Percentiles rank a stretch among this genome's conserved stretches.
Conservation (phyloP, 2,329 filamentous ascomycete genomes). For the Blumeriella jaapii region DNA sequence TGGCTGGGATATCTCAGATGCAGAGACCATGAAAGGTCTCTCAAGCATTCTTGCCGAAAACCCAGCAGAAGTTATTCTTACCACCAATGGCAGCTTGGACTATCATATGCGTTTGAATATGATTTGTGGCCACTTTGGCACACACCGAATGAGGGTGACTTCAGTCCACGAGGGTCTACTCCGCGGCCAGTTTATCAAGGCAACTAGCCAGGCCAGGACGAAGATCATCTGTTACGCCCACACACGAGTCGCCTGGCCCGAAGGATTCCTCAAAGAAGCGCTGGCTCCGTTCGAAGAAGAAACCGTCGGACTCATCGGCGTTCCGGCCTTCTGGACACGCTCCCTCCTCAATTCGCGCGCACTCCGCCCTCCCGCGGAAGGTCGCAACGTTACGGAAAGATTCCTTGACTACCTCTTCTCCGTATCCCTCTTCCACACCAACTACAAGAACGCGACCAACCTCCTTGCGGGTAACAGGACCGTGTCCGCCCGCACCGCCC, state of each 20-base stretch:
- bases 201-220: not conserved
- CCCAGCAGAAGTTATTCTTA: conserved; percentile 1
- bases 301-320: conserved; percentile 2
- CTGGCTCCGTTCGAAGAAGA: conserved; percentile 1
- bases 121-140: not conserved
- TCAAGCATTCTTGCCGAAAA: not conserved
- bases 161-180: not conserved
- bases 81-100: not conserved
- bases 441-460: conserved; percentile 2
- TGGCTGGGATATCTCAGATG: not conserved
- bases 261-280: not conserved
- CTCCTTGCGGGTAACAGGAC: conserved; percentile 36
- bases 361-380: not conserved
- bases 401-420: not conserved
- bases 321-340: too few relatives aligned
- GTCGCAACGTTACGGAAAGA: not conserved
- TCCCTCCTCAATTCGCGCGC: not conserved
- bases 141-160: conserved; percentile 2
- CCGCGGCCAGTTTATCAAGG: conserved; percentile 1
- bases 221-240: conserved; percentile 4
- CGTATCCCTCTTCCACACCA: not conserved
- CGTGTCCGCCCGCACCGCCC: conserved; percentile 38
- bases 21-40: not conserved
- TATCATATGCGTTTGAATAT: conserved; percentile 1
- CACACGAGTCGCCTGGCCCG: not conserved